These are phyloP conservation scores for Straminergon stramineum DNA, from an alignment of 225 moss, liverwort and hornwort genomes.

Conservation along the genomic window DNA sequence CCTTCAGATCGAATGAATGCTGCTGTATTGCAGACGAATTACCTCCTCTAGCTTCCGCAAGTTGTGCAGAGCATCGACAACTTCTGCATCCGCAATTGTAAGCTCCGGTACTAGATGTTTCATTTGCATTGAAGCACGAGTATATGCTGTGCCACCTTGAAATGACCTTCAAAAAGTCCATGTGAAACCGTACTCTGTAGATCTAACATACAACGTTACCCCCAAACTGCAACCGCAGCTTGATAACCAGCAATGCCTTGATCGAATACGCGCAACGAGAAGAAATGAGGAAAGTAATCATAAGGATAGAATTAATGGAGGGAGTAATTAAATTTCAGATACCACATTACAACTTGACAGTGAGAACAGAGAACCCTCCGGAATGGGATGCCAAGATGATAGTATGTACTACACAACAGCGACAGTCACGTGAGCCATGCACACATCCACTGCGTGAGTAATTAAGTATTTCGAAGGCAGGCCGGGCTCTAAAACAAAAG, in stretches of 20 bases:
- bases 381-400: conserved; percentile 7
- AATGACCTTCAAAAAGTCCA: background rate
- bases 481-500: background rate
- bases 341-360: conserved; percentile 17
- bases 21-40: background rate
- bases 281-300: background rate
- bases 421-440: conserved; percentile 1
- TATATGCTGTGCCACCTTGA: background rate
- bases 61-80: background rate
- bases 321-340: background rate
- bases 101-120: background rate
- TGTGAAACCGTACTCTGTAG: background rate
- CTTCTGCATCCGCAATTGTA: background rate
- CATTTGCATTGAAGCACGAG: background rate
- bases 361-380: background rate
- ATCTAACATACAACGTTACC: background rate
- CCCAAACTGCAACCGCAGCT: background rate
- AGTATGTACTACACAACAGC: background rate
- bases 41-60: background rate
- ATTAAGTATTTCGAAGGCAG: background rate
- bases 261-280: background rate
- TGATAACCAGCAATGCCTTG: background rate
- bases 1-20: background rate
- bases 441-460: background rate
- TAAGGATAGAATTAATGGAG: conserved; percentile 16